Conservation (phyloP, 805 yeast species). For the Ogataea methylovora region DNA sequence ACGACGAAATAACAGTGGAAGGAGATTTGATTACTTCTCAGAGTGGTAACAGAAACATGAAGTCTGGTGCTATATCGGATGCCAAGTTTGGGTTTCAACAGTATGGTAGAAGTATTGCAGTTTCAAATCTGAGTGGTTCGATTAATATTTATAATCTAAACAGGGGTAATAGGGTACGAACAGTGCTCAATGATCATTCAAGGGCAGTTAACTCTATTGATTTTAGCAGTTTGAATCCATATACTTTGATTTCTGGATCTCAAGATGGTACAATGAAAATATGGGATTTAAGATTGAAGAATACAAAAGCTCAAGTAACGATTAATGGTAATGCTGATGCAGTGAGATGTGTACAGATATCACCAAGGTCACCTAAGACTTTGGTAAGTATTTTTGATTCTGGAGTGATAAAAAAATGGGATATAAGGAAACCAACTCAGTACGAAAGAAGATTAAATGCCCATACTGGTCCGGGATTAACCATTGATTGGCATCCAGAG, state of each 20-base stretch:
- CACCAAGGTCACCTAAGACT: conserved; percentile 43
- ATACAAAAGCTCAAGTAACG: conserved; percentile 39
- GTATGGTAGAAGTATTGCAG: conserved; percentile 32
- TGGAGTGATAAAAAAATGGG: conserved; percentile 84
- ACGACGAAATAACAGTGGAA: conserved; percentile 21
- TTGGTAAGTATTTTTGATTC: conserved; percentile 82
- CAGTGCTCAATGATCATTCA: conserved; percentile 31
- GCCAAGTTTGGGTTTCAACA: conserved; percentile 34
- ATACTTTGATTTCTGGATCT: conserved; percentile 52
- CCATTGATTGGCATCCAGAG: conserved; percentile 84
- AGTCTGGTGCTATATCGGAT: conserved; percentile 34
- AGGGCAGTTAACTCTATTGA: conserved; percentile 40
- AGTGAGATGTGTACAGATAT: conserved; percentile 45
- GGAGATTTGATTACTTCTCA: conserved; percentile 26
- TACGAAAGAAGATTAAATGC: conserved; percentile 74
- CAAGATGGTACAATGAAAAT: conserved; percentile 74
- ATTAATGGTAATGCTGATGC: conserved; percentile 68
- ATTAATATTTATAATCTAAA: conserved; percentile 27
- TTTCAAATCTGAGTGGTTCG: conserved; percentile 40
- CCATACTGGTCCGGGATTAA: conserved; percentile 85
- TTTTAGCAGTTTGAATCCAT: conserved; percentile 31
- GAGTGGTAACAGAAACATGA: conserved; percentile 21
- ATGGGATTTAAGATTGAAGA: conserved; percentile 58
- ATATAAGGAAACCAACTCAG: conserved; percentile 57
- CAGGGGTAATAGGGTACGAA: conserved; percentile 20